A percentile compares a stretch with the other conserved stretches of the same genome.
Conservation (phyloP, 495 filamentous ascomycete genomes). For the Daldinia bambusicola region DNA sequence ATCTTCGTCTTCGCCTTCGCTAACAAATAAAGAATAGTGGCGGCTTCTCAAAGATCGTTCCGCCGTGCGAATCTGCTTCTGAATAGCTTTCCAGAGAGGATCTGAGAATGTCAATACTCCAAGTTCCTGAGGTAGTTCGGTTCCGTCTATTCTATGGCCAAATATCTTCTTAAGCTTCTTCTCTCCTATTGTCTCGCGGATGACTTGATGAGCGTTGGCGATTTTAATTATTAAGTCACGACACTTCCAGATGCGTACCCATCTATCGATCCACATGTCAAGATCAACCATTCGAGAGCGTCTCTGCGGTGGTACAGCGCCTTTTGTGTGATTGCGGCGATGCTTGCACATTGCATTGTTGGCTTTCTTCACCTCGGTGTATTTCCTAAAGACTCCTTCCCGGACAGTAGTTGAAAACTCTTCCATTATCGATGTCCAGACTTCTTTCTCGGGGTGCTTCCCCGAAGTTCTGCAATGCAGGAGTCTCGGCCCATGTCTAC, state of each 20-base stretch:
- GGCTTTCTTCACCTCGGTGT: constrained; percentile 23
- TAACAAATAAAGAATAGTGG: constrained; percentile 3
- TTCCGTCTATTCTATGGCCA: constrained; percentile 21
- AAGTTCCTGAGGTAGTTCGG: constrained; percentile 23
- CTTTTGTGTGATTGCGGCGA: constrained; percentile 27
- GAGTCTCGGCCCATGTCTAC: constrained; percentile 10
- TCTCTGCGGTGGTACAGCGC: constrained; percentile 10
- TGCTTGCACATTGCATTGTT: constrained; percentile 23
- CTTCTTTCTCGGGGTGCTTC: constrained; percentile 22
- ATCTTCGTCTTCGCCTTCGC: background rate
- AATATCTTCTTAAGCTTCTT: constrained; percentile 32
- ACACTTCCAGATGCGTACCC: constrained; percentile 33
- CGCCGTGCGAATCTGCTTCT: constrained; percentile 14
- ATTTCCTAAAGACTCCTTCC: constrained; percentile 15
- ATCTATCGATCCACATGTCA: constrained; percentile 33
- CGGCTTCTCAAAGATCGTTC: constrained; percentile 20
- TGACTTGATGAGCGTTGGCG: constrained; percentile 17
- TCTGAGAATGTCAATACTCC: constrained; percentile 19
- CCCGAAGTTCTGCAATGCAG: constrained; percentile 26
- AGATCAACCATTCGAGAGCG: constrained; percentile 13
- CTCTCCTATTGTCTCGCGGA: constrained; percentile 28
- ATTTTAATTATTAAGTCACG: constrained; percentile 19
- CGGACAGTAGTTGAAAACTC: constrained; percentile 26
- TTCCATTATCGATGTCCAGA: constrained; percentile 31
- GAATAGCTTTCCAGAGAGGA: constrained; percentile 31